Evolutionary conservation across 129 eudicot species (phyloP), one percentile per base, ranked within the genome.

Genomic region (Glebionis coronaria): DNA sequence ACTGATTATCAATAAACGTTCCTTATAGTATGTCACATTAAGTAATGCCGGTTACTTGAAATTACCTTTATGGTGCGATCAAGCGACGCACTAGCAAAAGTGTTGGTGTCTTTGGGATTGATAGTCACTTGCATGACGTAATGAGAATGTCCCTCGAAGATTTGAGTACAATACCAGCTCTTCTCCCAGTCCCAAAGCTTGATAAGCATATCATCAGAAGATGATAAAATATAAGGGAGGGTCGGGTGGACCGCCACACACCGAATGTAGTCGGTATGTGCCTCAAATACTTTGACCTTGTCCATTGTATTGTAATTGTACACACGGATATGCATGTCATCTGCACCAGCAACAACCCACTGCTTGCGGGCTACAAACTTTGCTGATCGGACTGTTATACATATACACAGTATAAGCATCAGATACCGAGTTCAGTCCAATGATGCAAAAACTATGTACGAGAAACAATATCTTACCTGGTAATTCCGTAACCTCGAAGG

Each of bases 161-260:
- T 93, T 79, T 93, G 99, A 65, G 89, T 85, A 52, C 99, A 93
- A 58, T 79, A 57, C 97, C 97, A 93, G 23, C 85, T 93, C 72
- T 89, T 93, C 44, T 93, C 99, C 99, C 99, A 93, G 75, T 93
- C 99, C 99, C 99, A 93, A 25, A 93, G 95, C 93, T 93, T 93
- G 55, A 93, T 89, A 72, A 86, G 95, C 95, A 89, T 86, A 78
- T 93, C 99, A 87, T 93, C 99, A 69, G 99, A 90, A 76, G 95
- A 86, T 77, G 99, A 93, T 69, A 93, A 67, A 67, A 93, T 88
- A 69, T 89, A 93, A 25, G 99, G 95, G 40, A 93, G 93, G 49
- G 97, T 86, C 56, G 99, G 99, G 80, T 93, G 99, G 57, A 93
- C 99, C 54, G 97, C 95, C 61, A 93, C 95, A 81, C 95, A 84